Base-by-base conservation (phyloP, 768 basidiomycete genomes). In the Naematelia aurantialba region DNA sequence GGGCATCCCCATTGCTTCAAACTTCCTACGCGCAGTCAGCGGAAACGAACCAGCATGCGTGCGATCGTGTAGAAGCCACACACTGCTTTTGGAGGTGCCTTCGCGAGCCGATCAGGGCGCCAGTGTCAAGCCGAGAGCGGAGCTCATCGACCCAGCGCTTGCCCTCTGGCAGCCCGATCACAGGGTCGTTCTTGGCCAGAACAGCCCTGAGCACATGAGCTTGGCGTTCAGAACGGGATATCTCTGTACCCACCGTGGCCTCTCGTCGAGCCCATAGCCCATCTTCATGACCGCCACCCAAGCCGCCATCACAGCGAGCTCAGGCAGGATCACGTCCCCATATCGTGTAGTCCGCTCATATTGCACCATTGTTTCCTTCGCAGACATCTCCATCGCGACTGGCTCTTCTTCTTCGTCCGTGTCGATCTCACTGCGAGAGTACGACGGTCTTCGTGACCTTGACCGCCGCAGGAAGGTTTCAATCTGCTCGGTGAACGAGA, bases 261-360 rank as follows among this genome's bases (percentile, higher is more conserved):
- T 79, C 26, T 85, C 89, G 72, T 92, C 90, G 26, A 92, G 70
- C 0, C 91, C 92, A 68, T 92, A 92, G 24, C 86, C 82, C 81
- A 94, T 81, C 78, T 92, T 93, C 66, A 92, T 79, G 31, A 85
- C 85, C 11, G 90, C 81, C 12, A 91, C 80, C 49, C 83, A 82
- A 13, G 79, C 80, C 1, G 83, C 84, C 45, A 83, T 72, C 22
- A 89, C 77, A 66, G 78, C 21, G 81, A 82, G 4, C 81, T 82
- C 30, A 86, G 80, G 25, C 79, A 80, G 49, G 81, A 78, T 69
- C 86, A 85, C 39, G 88, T 78, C 25, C 81, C 83, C 49, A 88
- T 79, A 25, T 85, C 83, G 56, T 87, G 74, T 49, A 82, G 83
- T 59, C 87, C 78, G 19, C 82, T 79, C 30, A 79, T 77, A 55